Evolutionary conservation across 2,329 filamentous ascomycete genomes (phyloP).

Genomic region (Tolypocladium sp.): DNA sequence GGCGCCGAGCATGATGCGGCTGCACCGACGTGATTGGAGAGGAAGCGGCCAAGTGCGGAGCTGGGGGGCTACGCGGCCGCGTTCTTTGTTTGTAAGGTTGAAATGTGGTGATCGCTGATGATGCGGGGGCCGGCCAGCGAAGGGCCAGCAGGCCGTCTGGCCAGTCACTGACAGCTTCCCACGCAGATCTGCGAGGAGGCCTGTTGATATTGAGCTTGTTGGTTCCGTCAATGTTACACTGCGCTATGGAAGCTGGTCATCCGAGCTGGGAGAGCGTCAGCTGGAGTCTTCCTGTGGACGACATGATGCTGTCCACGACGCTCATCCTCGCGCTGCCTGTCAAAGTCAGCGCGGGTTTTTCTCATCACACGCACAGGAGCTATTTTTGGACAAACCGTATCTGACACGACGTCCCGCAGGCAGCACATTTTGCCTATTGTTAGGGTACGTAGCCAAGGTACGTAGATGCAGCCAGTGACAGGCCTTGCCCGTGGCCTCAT

Average conservation of each 20-base stretch:
- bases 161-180: neutral
- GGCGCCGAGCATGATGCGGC: slow-evolving; percentile 1
- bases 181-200: neutral
- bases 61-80: neutral
- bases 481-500: neutral
- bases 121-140: neutral
- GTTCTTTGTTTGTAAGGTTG: neutral
- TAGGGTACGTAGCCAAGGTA: neutral
- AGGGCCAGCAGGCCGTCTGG: neutral
- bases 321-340: neutral
- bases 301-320: neutral
- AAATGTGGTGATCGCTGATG: neutral
- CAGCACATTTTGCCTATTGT: neutral
- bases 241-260: neutral
- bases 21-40: slow-evolving; percentile 1
- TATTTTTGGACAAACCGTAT: neutral
- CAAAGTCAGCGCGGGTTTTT: neutral
- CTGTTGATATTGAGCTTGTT: neutral
- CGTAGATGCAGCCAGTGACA: neutral
- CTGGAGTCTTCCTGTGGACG: neutral
- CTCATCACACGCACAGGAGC: neutral
- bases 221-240: neutral
- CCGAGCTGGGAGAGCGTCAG: neutral
- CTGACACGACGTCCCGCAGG: neutral
- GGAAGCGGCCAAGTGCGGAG: neutral